Conservation (phyloP, 108 stramenopile genomes). For the Skeletonema menzelii region DNA sequence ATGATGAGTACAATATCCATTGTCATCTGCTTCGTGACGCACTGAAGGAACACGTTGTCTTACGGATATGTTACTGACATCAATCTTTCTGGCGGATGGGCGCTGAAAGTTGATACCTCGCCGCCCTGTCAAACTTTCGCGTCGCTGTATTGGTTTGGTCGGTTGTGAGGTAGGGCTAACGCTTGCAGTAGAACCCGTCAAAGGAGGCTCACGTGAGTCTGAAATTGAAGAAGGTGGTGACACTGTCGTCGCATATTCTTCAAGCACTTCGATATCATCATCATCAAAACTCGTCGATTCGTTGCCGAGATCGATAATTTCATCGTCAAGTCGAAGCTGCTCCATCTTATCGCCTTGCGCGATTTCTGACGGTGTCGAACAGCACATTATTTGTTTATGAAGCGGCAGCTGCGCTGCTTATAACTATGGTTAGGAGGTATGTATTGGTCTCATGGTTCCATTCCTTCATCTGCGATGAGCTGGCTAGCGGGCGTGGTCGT, state of each 20-base stretch:
- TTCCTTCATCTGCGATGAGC: too few relatives aligned
- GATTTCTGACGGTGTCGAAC: neutral
- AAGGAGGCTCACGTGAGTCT: too few relatives aligned
- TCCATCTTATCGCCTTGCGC: neutral
- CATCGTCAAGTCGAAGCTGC: neutral
- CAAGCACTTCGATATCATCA: neutral
- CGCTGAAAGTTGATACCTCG: neutral
- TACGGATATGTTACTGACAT: neutral
- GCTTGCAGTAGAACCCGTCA: too few relatives aligned
- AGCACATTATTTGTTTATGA: neutral
- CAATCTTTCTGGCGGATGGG: neutral
- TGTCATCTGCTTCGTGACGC: neutral
- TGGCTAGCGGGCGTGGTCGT: too few relatives aligned
- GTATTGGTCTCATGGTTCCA: too few relatives aligned
- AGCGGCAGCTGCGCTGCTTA: neutral
- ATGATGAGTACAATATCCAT: constrained; percentile 36
- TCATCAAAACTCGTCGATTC: neutral
- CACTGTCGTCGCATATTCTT: neutral
- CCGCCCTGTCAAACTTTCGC: too few relatives aligned
- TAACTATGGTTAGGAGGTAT: too few relatives aligned
- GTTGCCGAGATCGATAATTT: neutral
- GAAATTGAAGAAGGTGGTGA: neutral
- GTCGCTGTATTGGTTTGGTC: too few relatives aligned
- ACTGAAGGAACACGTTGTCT: neutral
- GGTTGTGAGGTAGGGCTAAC: too few relatives aligned